These are phyloP conservation scores for Fistulinella prunicolor DNA, from an alignment of 768 basidiomycete genomes.

Conservation along the genomic window DNA sequence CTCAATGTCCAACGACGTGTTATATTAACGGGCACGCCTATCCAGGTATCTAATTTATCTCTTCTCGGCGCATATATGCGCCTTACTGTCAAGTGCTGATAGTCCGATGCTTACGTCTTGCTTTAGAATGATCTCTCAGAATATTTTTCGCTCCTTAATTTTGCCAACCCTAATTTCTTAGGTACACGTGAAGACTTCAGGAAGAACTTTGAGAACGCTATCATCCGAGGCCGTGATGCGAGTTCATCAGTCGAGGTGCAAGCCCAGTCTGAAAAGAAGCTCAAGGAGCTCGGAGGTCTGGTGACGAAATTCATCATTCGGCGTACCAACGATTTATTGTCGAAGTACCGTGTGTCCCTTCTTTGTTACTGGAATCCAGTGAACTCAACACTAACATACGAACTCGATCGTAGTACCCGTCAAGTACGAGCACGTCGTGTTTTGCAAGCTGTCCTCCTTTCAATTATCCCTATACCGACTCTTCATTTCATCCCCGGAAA, in stretches of 20 bases:
- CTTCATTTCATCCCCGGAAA: constrained; percentile 91
- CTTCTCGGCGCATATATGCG: constrained; percentile 4
- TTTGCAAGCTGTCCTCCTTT: constrained; percentile 81
- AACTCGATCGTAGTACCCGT: constrained; percentile 71
- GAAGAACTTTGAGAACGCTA: constrained; percentile 92
- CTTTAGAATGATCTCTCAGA: constrained; percentile 89
- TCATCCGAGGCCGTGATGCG: constrained; percentile 87
- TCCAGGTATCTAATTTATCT: constrained; percentile 52
- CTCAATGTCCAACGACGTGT: constrained; percentile 88
- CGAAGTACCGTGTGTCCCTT: constrained; percentile 79
- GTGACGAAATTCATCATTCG: constrained; percentile 95
- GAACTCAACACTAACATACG: constrained; percentile 2
- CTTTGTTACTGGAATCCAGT: not conserved
- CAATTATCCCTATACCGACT: constrained; percentile 83
- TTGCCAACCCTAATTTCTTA: constrained; percentile 88
- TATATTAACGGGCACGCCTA: constrained; percentile 91
- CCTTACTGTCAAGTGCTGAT: too few relatives aligned
- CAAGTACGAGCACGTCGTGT: constrained; percentile 98
- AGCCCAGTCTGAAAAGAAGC: constrained; percentile 81
- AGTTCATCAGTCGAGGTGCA: constrained; percentile 77
- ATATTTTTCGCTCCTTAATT: constrained; percentile 90
- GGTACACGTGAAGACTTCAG: constrained; percentile 88
- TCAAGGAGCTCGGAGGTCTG: constrained; percentile 83
- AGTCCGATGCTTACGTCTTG: not conserved
- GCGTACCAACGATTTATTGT: constrained; percentile 88